phyloP scores from a whole-genome alignment of 345 rosid species.

The Isatis tinctoria region DNA sequence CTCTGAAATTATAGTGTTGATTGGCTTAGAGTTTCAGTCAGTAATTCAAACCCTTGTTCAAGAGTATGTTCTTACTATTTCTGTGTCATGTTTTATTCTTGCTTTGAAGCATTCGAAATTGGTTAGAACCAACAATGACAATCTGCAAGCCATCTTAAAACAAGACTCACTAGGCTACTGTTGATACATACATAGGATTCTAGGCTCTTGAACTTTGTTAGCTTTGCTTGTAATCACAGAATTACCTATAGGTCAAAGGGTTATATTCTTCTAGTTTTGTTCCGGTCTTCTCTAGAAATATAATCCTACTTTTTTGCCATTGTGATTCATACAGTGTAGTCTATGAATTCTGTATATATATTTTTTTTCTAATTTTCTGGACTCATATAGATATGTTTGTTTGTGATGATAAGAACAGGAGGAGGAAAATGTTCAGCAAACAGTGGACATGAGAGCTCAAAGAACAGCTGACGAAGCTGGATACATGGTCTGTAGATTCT shows the following conservation, averaged over 20 bases:
- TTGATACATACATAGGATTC: background rate
- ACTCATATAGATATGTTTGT: background rate
- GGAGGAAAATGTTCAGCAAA: background rate
- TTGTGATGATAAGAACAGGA: conserved; percentile 4
- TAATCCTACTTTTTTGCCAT: background rate
- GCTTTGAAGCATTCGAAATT: background rate
- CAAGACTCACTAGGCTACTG: background rate
- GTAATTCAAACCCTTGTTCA: background rate
- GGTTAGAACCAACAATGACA: background rate
- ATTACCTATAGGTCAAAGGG: background rate
- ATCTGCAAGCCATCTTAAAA: too few relatives aligned
- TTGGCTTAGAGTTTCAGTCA: background rate
- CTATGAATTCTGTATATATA: background rate
- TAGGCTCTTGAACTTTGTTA: background rate
- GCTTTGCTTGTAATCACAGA: background rate
- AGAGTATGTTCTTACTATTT: background rate
- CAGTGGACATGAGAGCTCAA: conserved; percentile 7
- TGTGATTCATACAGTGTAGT: too few relatives aligned
- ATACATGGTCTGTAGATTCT: conserved; percentile 12
- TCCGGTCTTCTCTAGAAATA: background rate
- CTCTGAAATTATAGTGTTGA: too few relatives aligned
- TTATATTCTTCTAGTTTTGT: background rate
- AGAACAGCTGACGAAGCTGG: background rate
- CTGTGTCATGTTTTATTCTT: background rate
- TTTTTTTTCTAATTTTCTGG: background rate